These are phyloP conservation scores for Alternaria sp. DNA, from an alignment of 2,329 filamentous ascomycete species.

Conservation along the genomic window DNA sequence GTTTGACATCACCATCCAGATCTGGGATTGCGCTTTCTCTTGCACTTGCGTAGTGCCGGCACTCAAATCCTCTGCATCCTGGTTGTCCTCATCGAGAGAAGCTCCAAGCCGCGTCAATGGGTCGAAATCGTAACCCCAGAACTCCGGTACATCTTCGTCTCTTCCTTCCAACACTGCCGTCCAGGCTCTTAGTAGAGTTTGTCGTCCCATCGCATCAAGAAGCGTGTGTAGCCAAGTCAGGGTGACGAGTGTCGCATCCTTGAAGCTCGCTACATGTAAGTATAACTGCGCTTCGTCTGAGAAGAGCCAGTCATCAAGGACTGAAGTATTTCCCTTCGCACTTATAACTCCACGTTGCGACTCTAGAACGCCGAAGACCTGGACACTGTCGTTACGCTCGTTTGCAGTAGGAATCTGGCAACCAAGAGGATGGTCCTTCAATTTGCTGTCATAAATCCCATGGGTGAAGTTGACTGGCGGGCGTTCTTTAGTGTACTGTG, in stretches of 20 bases:
- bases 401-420: constrained; percentile 44
- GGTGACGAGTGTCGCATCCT: constrained; percentile 30
- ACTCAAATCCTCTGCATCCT: constrained; percentile 5
- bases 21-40: not conserved
- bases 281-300: constrained; percentile 17
- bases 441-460: constrained; percentile 40
- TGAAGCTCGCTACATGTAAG: constrained; percentile 27
- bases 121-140: constrained; percentile 27
- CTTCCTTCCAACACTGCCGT: constrained; percentile 27
- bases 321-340: constrained; percentile 2
- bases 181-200: constrained; percentile 28
- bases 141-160: constrained; percentile 23
- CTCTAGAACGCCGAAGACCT: constrained; percentile 1
- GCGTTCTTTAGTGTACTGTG: constrained; percentile 42
- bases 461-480: constrained; percentile 55
- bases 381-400: constrained; percentile 7
- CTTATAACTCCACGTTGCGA: constrained; percentile 8
- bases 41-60: not conserved
- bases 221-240: constrained; percentile 32
- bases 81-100: constrained; percentile 14
- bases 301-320: constrained; percentile 24
- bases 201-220: constrained; percentile 27
- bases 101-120: constrained; percentile 19
- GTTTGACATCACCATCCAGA: not conserved
- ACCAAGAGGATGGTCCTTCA: constrained; percentile 54